Percentiles rank a stretch among this genome's conserved stretches.
phyloP scores from a whole-genome alignment of 2,329 filamentous ascomycete species.

The Sclerotinia glacialis region DNA sequence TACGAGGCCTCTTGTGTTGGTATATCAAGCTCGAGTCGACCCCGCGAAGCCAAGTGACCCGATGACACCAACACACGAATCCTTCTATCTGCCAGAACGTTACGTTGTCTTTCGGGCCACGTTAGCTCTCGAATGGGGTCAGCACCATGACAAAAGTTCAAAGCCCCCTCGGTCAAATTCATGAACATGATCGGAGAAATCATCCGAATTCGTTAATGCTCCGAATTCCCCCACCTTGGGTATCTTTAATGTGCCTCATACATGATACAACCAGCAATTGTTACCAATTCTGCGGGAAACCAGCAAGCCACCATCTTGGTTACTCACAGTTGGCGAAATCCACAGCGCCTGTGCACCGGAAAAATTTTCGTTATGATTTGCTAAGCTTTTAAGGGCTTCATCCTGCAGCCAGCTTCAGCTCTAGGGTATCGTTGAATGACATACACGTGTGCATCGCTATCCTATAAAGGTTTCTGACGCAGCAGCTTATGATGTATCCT shows the following conservation, averaged over 20 bases:
- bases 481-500: background rate
- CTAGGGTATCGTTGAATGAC: background rate
- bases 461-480: background rate
- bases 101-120: background rate
- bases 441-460: background rate
- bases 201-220: background rate
- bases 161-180: background rate
- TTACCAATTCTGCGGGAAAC: background rate
- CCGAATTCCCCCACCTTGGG: constrained; percentile 7
- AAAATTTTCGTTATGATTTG: background rate
- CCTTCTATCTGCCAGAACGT: background rate
- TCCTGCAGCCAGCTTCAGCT: background rate
- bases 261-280: background rate
- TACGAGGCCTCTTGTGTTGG: background rate
- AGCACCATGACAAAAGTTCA: background rate
- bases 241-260: background rate
- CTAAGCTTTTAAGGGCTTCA: background rate
- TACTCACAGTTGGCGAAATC: background rate
- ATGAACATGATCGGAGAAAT: background rate
- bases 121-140: background rate
- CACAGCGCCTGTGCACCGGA: background rate
- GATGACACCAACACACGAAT: background rate
- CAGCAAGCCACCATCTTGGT: background rate
- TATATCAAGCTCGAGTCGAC: background rate
- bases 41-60: background rate